Conservation (phyloP, 1,284 basidiomycete species). For the Sanghuangporus baumii region DNA sequence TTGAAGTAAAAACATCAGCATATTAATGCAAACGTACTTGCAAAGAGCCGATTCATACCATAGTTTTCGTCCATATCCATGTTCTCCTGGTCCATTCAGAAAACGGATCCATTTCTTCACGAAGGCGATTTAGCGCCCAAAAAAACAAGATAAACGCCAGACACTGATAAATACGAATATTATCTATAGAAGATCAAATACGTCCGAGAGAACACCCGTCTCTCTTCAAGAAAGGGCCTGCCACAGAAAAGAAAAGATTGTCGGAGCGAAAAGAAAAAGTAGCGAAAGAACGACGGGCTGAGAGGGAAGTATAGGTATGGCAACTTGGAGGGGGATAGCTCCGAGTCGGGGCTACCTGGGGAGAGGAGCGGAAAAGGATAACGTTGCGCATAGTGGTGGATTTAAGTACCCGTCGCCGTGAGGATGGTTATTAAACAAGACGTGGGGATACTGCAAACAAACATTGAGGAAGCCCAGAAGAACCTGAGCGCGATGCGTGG, state of each 20-base stretch:
- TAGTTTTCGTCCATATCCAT: conserved; percentile 18
- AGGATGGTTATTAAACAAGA: background rate
- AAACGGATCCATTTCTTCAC: background rate
- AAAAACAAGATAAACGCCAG: background rate
- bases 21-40: background rate
- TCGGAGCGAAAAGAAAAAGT: background rate
- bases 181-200: background rate
- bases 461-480: background rate
- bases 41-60: background rate
- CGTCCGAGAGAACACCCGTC: background rate
- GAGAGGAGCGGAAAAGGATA: background rate
- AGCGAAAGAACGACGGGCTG: background rate
- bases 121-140: background rate
- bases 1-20: background rate
- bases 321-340: background rate
- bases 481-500: background rate
- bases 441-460: background rate
- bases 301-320: background rate
- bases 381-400: background rate
- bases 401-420: background rate
- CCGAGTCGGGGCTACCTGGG: background rate
- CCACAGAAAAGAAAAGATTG: background rate
- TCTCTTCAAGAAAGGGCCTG: background rate
- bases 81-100: background rate
- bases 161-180: background rate